Evolutionary conservation across 441 rosid species (phyloP).

Genomic region (Gossypium armourianum): DNA sequence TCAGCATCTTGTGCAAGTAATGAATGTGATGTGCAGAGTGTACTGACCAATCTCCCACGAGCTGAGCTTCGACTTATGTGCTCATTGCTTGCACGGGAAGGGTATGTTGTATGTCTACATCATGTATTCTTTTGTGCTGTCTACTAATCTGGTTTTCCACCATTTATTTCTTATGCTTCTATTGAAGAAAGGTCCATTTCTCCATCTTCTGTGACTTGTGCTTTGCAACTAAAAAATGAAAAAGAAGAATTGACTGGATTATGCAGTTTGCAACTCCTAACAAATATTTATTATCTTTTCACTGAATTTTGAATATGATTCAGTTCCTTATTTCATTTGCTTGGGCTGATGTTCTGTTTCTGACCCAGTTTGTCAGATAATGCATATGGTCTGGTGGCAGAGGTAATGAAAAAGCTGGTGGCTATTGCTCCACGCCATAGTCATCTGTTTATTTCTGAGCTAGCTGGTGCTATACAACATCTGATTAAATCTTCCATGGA

Average conservation of each 20-base stretch:
- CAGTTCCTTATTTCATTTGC: not conserved
- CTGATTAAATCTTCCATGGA: constrained; percentile 66
- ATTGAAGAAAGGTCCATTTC: not conserved
- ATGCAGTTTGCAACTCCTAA: constrained; percentile 19
- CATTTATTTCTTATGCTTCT: not conserved
- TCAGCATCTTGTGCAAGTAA: constrained; percentile 35
- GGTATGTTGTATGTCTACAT: constrained; percentile 35
- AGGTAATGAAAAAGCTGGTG: constrained; percentile 81
- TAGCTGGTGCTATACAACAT: constrained; percentile 58
- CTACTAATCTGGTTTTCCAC: not conserved
- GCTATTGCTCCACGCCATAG: constrained; percentile 69
- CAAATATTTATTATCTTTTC: constrained; percentile 25
- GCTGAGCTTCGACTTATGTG: constrained; percentile 77
- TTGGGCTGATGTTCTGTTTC: constrained; percentile 19
- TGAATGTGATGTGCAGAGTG: constrained; percentile 47
- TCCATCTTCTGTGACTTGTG: not conserved
- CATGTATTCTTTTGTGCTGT: not conserved
- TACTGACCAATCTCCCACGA: constrained; percentile 66
- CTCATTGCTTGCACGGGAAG: constrained; percentile 89
- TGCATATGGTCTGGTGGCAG: constrained; percentile 78
- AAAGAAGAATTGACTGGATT: not conserved
- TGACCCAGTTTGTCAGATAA: constrained; percentile 77
- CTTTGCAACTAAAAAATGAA: not conserved
- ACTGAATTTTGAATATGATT: not conserved
- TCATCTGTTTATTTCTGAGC: constrained; percentile 70